A percentile compares a stretch with the other conserved stretches of the same genome.
These are phyloP conservation scores for Sesbania bispinosa DNA, from an alignment of 306 rosid species.

Conservation along the genomic window DNA sequence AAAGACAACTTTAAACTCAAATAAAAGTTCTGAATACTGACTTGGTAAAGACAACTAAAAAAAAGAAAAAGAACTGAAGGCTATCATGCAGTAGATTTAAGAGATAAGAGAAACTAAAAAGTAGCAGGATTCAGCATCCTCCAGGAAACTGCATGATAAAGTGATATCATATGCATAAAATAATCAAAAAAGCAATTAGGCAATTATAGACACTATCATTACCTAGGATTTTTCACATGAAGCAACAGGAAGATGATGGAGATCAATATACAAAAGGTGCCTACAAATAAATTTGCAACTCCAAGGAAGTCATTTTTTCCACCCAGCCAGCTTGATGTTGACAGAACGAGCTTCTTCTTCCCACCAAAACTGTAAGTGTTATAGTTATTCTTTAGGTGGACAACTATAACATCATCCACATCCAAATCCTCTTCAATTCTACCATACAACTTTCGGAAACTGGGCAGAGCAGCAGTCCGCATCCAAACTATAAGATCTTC, in stretches of 20 bases:
- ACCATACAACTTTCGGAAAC: slow-evolving; percentile 88
- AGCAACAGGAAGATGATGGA: slow-evolving; percentile 74
- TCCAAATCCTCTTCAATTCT: slow-evolving; percentile 91
- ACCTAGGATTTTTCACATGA: slow-evolving; percentile 77
- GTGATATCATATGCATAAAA: not conserved
- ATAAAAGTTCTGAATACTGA: not conserved
- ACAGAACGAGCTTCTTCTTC: slow-evolving; percentile 75
- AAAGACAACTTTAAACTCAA: not conserved
- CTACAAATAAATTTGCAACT: slow-evolving; percentile 68
- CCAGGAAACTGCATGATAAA: slow-evolving; percentile 12
- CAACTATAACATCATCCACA: slow-evolving; percentile 66
- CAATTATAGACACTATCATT: slow-evolving; percentile 21
- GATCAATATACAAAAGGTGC: slow-evolving; percentile 56
- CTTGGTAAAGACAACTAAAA: not conserved
- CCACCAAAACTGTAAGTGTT: slow-evolving; percentile 95
- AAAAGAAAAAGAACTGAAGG: not conserved
- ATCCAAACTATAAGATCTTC: slow-evolving; percentile 99
- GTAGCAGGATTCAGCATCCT: not conserved
- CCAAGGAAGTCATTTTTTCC: slow-evolving; percentile 97
- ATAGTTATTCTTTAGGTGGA: slow-evolving; percentile 71
- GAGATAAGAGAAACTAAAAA: not conserved
- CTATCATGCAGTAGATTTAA: not conserved
- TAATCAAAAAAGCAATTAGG: slow-evolving; percentile 7
- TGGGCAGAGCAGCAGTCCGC: slow-evolving; percentile 98
- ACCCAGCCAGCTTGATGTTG: slow-evolving; percentile 91